phyloP scores from a whole-genome alignment of 1,284 basidiomycete genomes.

The Afroboletus lepidellus region DNA sequence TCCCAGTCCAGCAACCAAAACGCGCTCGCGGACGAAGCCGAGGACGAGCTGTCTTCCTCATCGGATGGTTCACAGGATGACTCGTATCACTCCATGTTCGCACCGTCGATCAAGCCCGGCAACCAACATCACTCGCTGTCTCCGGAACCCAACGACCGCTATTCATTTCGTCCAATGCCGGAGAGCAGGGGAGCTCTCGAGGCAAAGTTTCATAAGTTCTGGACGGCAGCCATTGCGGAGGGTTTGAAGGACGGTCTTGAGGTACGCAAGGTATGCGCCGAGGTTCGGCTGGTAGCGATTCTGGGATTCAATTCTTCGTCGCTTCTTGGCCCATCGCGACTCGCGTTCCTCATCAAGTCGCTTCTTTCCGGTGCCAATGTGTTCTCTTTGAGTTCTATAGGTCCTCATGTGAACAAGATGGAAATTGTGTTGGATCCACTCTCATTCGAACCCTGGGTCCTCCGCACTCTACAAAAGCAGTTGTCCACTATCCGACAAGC shows the following conservation, averaged over 20 bases:
- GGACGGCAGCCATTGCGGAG: conserved; percentile 77
- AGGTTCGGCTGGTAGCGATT: conserved; percentile 14
- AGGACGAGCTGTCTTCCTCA: conserved; percentile 29
- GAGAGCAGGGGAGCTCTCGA: conserved; percentile 54
- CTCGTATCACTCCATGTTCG: conserved; percentile 5
- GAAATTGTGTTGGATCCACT: conserved; percentile 43
- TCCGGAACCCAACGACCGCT: conserved; percentile 46
- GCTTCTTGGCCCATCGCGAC: conserved; percentile 58
- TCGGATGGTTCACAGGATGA: conserved; percentile 15
- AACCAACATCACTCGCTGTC: conserved; percentile 41
- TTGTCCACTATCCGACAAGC: neutral
- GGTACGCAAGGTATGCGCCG: conserved; percentile 55
- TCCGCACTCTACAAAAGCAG: neutral
- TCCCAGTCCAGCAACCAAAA: conserved; percentile 2
- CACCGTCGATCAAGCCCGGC: conserved; percentile 8
- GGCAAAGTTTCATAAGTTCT: conserved; percentile 70
- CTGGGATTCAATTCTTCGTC: neutral
- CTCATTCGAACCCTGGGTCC: neutral
- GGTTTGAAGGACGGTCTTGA: conserved; percentile 76
- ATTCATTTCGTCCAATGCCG: conserved; percentile 44
- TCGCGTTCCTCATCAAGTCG: conserved; percentile 73
- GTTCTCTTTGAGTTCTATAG: conserved; percentile 45
- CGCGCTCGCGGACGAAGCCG: conserved; percentile 8
- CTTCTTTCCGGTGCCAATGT: conserved; percentile 73
- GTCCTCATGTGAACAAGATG: conserved; percentile 47